Base-by-base conservation (phyloP, 805 yeast species). In the Sugiyamaella floridensis region DNA sequence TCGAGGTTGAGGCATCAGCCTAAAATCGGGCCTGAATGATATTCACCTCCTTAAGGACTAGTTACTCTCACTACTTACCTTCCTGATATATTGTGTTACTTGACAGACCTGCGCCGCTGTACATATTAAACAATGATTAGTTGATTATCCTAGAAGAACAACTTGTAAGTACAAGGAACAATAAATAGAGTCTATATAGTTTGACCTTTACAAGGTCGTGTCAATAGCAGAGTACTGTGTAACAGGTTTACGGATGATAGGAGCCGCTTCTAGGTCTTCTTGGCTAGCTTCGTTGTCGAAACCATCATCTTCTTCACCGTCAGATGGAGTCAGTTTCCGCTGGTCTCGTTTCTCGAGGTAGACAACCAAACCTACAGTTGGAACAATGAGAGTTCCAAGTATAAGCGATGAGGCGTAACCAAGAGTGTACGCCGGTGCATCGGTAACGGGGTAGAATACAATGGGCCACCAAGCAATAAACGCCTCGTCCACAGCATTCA, bases 391-490 rank as follows among this genome's bases (percentile, higher is more conserved):
- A 4, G 55, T 52, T 12, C 58, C 58, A 7, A 51, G 45, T 4
- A 52, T 43, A 2, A 55, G 43, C 4, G 58, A 55, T 1, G 55
- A 51, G 14, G 34, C 52, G 29, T 52, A 52, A 2, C 58, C 58
- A 15, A 18, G 52, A 5, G 45, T 52, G 43, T 40, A 55, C 32
- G 18, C 12, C 7, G 58, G 58, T 16, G 58, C 58, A 49, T 55
- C 58, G 3, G 55, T 52, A 2, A 49, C 52, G 18, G 52, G 52
- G 20, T 49, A 55, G 43, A 55, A 52, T 1, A 55, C 54, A 15
- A 55, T 43, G 18, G 54, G 54, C 58, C 56, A 52, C 58, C 58
- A 55, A 3, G 56, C 54, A 26, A 53, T 50, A 28, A 55, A 55
- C 10, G 58, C 56, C 37, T 55, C 56, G 22, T 46, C 53, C 12